A percentile compares a stretch with the other conserved stretches of the same genome.
Evolutionary conservation across 306 rosid species (phyloP).

Genomic region (Senna tora): DNA sequence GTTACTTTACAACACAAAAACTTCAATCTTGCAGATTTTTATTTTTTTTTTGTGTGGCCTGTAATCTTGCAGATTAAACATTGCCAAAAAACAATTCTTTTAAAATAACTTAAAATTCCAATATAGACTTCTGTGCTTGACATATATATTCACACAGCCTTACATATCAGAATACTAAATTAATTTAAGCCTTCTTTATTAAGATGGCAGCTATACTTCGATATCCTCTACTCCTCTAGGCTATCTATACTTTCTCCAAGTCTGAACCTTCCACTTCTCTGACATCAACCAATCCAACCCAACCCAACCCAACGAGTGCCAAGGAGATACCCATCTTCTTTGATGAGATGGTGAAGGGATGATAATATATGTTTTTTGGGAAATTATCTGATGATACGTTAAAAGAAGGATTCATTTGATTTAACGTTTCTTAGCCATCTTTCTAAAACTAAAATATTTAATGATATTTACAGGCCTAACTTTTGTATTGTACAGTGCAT

Average conservation of each 20-base stretch:
- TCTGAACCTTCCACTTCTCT: too few species aligned
- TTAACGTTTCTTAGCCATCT: background rate
- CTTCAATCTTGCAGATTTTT: background rate
- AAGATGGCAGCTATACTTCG: background rate
- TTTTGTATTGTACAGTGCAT: background rate
- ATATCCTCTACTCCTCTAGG: too few species aligned
- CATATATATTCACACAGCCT: background rate
- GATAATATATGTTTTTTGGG: too few species aligned
- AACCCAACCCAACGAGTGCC: too few species aligned
- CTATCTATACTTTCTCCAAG: too few species aligned
- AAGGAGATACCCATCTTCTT: too few species aligned
- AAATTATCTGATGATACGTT: too few species aligned
- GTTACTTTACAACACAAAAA: background rate
- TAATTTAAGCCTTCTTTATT: background rate
- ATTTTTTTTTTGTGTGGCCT: too few species aligned
- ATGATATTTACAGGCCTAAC: background rate
- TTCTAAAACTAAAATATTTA: background rate
- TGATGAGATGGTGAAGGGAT: too few species aligned
- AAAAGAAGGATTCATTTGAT: too few species aligned
- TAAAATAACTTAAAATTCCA: background rate
- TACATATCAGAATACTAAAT: background rate
- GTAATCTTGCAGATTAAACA: too few species aligned
- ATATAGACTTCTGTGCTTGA: background rate
- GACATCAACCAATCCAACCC: too few species aligned
- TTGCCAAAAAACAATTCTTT: background rate